Conservation (phyloP, 352 stramenopile genomes). For the Phytophthora tubulina region DNA sequence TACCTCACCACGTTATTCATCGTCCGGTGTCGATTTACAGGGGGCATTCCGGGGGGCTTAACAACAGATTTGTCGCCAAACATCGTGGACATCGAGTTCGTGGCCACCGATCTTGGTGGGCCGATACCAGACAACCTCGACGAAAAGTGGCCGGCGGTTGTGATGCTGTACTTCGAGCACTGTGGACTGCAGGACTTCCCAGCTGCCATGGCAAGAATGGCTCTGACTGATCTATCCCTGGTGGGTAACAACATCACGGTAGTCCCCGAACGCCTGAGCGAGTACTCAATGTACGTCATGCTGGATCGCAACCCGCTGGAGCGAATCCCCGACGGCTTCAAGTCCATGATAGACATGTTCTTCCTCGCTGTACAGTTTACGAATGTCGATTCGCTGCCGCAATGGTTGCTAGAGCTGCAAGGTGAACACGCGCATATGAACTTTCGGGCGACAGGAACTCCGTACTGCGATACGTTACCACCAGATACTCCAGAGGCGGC, state of each 20-base stretch:
- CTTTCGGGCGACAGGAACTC: conserved; percentile 23
- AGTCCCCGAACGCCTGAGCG: conserved; percentile 36
- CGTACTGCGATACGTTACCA: conserved; percentile 21
- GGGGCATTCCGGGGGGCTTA: conserved; percentile 41
- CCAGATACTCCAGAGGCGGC: neutral
- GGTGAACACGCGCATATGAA: neutral
- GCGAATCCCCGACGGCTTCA: conserved; percentile 22
- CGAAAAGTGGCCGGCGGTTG: conserved; percentile 41
- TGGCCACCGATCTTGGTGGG: conserved; percentile 31
- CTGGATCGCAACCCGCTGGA: conserved; percentile 47
- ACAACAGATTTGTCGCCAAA: conserved; percentile 40
- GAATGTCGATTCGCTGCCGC: conserved; percentile 20
- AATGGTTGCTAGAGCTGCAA: conserved; percentile 20
- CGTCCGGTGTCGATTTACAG: conserved; percentile 31
- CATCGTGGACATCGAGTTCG: conserved; percentile 53
- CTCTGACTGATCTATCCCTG: conserved; percentile 46
- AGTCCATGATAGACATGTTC: conserved; percentile 5
- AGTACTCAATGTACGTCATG: conserved; percentile 46
- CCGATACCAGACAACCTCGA: conserved; percentile 37
- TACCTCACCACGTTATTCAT: conserved; percentile 49
- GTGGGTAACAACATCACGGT: conserved; percentile 51
- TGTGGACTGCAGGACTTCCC: conserved; percentile 48
- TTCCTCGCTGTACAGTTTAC: conserved; percentile 33
- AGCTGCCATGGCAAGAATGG: conserved; percentile 21
- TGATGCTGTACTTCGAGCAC: conserved; percentile 55